Percentiles rank a stretch among this genome's conserved stretches.
Evolutionary conservation across 2,329 filamentous ascomycete genomes (phyloP).

Genomic region (Calcarisporium arbuscula): DNA sequence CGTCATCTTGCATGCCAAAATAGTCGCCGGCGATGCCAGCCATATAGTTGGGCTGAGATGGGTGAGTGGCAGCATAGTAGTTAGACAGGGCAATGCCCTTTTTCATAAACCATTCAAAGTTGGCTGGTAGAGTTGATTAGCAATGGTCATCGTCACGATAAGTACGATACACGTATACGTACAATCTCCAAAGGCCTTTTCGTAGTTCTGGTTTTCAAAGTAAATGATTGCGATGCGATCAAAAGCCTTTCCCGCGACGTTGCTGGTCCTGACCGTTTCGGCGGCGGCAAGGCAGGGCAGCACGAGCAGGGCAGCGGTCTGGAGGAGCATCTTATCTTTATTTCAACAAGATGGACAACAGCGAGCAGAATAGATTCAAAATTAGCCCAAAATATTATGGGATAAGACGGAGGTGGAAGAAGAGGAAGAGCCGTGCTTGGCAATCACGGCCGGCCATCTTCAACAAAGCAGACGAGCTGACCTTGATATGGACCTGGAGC

Average conservation of each 20-base stretch:
- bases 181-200: constrained; percentile 58
- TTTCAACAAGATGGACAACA: too few relatives aligned
- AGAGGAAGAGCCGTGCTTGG: too few relatives aligned
- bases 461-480: too few relatives aligned
- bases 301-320: constrained; percentile 18
- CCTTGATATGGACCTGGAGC: too few relatives aligned
- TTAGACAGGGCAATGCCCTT: constrained; percentile 25
- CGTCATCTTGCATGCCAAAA: constrained; percentile 66
- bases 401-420: too few relatives aligned
- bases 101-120: constrained; percentile 20
- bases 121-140: constrained; percentile 13
- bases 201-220: constrained; percentile 71
- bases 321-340: too few relatives aligned
- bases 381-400: too few relatives aligned
- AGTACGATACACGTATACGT: constrained; percentile 21
- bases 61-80: constrained; percentile 60
- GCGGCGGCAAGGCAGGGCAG: constrained; percentile 36
- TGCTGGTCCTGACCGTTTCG: constrained; percentile 55
- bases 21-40: constrained; percentile 63
- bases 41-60: constrained; percentile 71
- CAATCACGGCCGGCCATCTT: too few relatives aligned
- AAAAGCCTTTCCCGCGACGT: constrained; percentile 66
- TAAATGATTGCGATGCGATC: constrained; percentile 68
- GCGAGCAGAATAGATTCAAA: too few relatives aligned
- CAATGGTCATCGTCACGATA: too few relatives aligned